These are phyloP conservation scores for Halenospora varia DNA, from an alignment of 495 filamentous ascomycete genomes.

Conservation along the genomic window DNA sequence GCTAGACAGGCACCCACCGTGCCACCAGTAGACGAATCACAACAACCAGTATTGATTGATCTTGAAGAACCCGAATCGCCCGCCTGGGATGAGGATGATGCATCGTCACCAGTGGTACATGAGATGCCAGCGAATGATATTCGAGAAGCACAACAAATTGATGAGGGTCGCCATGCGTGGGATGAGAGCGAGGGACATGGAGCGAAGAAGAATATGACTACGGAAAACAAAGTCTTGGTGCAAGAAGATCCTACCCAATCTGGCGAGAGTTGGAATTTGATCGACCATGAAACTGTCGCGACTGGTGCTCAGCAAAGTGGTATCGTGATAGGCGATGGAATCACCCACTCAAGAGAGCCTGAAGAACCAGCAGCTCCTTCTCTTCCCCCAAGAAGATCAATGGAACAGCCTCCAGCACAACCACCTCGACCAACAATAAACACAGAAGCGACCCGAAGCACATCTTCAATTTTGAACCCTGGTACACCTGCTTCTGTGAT, in stretches of 20 bases:
- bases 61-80: conserved; percentile 28
- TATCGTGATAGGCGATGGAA: conserved; percentile 8
- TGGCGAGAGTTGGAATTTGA: conserved; percentile 44
- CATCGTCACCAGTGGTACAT: conserved; percentile 16
- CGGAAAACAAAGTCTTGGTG: conserved; percentile 13
- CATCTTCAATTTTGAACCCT: conserved; percentile 34
- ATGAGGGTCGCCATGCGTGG: conserved; percentile 40
- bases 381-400: conserved; percentile 34
- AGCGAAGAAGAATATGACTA: conserved; percentile 27
- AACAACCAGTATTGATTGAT: conserved; percentile 33
- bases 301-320: conserved; percentile 17
- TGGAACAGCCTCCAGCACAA: conserved; percentile 28
- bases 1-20: conserved; percentile 9
- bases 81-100: conserved; percentile 35
- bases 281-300: conserved; percentile 34
- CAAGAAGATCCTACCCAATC: conserved; percentile 23
- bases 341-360: conserved; percentile 8
- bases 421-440: conserved; percentile 42
- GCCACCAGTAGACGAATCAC: conserved; percentile 3
- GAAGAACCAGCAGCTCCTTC: conserved; percentile 23
- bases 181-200: conserved; percentile 33
- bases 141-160: conserved; percentile 23
- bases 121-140: conserved; percentile 19
- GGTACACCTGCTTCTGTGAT: conserved; percentile 20
- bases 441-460: conserved; percentile 20